These are phyloP conservation scores for Trametes meyenii DNA, from an alignment of 768 basidiomycete genomes.

Conservation along the genomic window DNA sequence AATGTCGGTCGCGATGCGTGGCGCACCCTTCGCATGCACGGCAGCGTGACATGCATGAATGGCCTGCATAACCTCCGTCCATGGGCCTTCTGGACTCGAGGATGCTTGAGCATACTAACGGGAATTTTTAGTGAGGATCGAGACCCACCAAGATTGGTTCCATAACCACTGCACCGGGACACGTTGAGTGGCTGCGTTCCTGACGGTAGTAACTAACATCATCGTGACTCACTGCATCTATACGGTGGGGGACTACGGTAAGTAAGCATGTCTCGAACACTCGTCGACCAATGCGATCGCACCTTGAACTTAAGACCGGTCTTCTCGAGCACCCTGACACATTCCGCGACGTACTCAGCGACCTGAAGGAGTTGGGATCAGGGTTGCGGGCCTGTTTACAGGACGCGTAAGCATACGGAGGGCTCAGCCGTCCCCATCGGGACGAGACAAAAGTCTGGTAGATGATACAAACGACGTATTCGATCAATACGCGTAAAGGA, in stretches of 20 bases:
- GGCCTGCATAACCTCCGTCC: constrained; percentile 79
- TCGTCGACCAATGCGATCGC: constrained; percentile 14
- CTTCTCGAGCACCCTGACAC: constrained; percentile 79
- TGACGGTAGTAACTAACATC: neutral
- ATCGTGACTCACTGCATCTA: constrained; percentile 69
- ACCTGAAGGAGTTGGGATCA: constrained; percentile 48
- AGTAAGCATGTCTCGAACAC: neutral
- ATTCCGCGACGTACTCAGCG: constrained; percentile 79
- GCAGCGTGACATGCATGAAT: constrained; percentile 92
- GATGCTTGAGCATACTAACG: neutral
- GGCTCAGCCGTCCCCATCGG: constrained; percentile 79
- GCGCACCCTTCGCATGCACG: constrained; percentile 75
- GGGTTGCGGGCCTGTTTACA: constrained; percentile 28
- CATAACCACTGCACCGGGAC: constrained; percentile 69
- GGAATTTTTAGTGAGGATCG: neutral
- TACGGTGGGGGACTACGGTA: neutral
- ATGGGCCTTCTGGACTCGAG: constrained; percentile 68
- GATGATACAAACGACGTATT: neutral
- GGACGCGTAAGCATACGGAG: constrained; percentile 52
- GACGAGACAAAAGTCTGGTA: constrained; percentile 82
- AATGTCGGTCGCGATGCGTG: constrained; percentile 87
- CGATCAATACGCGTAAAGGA: too few species aligned
- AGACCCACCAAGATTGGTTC: constrained; percentile 77
- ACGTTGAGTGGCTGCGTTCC: neutral
- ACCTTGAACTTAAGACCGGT: constrained; percentile 85